A percentile compares a stretch with the other conserved stretches of the same genome.
Conservation (phyloP, 495 filamentous ascomycete genomes). For the Wilcoxina mikolae region DNA sequence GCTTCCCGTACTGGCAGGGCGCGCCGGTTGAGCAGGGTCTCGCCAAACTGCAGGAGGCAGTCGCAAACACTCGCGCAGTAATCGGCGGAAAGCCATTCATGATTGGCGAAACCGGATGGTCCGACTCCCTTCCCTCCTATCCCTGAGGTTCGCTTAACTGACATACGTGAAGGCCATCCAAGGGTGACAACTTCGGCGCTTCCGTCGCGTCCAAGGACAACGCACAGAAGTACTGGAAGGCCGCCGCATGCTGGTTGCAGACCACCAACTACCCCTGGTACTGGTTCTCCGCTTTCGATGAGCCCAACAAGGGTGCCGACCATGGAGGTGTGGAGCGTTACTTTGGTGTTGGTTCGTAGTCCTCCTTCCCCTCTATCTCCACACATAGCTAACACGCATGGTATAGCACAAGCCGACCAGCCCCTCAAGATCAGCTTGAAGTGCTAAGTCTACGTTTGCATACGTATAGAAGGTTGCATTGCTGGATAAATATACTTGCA, state of each 20-base stretch:
- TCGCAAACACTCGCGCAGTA: slow-evolving; percentile 42
- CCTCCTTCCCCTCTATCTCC: neutral
- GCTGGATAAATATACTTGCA: too few species aligned
- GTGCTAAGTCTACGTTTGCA: too few species aligned
- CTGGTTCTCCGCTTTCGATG: slow-evolving; percentile 25
- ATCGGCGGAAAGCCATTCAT: slow-evolving; percentile 59
- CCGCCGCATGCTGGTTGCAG: slow-evolving; percentile 47
- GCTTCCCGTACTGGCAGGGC: slow-evolving; percentile 27
- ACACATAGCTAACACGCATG: too few species aligned
- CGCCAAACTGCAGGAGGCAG: slow-evolving; percentile 47
- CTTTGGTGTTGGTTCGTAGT: slow-evolving; percentile 13
- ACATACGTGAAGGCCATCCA: too few species aligned
- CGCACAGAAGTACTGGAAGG: slow-evolving; percentile 63
- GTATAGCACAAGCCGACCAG: too few species aligned
- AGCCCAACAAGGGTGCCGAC: slow-evolving; percentile 10
- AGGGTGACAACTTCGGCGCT: slow-evolving; percentile 42
- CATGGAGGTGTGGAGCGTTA: slow-evolving; percentile 13
- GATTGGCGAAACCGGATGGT: slow-evolving; percentile 86
- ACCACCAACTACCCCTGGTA: slow-evolving; percentile 15
- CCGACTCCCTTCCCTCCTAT: too few species aligned
- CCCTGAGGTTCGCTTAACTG: too few species aligned
- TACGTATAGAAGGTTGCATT: too few species aligned
- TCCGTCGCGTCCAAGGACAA: slow-evolving; percentile 52
- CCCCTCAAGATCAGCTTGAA: too few species aligned
- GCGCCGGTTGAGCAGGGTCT: slow-evolving; percentile 5